Evolutionary conservation across 225 moss, liverwort and hornwort genomes (phyloP).

Genomic region (Sphagnum contortum): DNA sequence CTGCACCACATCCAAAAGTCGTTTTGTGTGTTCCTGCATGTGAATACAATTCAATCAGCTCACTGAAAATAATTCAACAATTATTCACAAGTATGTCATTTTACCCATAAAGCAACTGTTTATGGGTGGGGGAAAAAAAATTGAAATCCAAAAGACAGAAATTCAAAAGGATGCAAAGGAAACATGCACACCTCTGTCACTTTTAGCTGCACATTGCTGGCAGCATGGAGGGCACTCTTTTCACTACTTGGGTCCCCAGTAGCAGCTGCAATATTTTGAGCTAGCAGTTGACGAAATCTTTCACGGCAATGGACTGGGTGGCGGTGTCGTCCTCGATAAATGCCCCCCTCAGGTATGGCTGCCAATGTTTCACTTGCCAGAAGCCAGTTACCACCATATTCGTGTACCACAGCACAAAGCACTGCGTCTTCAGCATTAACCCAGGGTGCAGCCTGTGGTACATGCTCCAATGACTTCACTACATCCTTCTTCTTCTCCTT

Average conservation of each 20-base stretch:
- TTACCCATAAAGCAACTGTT: too few relatives aligned
- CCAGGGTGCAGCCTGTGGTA: slow-evolving; percentile 66
- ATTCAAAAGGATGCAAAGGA: neutral
- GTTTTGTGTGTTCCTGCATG: slow-evolving; percentile 80
- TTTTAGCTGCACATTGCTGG: slow-evolving; percentile 60
- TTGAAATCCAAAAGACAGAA: too few relatives aligned
- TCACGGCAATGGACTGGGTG: slow-evolving; percentile 83
- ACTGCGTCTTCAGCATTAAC: slow-evolving; percentile 80
- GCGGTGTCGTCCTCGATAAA: slow-evolving; percentile 79
- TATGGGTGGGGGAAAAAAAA: too few relatives aligned
- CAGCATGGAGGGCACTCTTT: slow-evolving; percentile 46
- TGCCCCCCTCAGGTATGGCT: slow-evolving; percentile 70
- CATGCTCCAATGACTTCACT: slow-evolving; percentile 43
- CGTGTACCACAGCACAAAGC: slow-evolving; percentile 92
- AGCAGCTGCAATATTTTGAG: slow-evolving; percentile 60
- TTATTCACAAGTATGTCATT: too few relatives aligned
- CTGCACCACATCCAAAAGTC: slow-evolving; percentile 63
- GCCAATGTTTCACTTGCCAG: slow-evolving; percentile 82
- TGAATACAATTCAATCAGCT: neutral
- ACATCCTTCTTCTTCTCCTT: slow-evolving; percentile 89
- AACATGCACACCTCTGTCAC: slow-evolving; percentile 74
- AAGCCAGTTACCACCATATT: slow-evolving; percentile 98
- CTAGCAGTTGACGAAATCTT: slow-evolving; percentile 86
- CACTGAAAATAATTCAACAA: too few relatives aligned
- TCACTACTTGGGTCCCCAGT: slow-evolving; percentile 65